Base-by-base conservation (phyloP, 306 rosid genomes). In the Rosa rugosa region DNA sequence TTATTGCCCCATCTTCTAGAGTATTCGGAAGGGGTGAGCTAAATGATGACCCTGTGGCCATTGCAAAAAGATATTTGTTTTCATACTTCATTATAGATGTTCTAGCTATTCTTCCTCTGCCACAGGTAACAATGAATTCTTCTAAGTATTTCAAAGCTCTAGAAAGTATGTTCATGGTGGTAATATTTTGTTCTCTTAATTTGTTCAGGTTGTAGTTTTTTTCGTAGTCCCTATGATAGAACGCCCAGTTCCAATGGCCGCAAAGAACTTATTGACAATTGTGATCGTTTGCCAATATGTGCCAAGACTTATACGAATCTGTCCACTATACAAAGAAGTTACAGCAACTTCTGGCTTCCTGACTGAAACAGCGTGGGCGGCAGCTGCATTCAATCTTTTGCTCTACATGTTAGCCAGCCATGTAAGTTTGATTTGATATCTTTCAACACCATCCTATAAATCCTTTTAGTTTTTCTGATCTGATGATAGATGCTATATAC, bases 401-500 rank as follows among this genome's bases (percentile, higher is more conserved):
- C 92, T 93, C 63, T 95, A 90, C 22, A 85, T 95, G 97, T 91
- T 91, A 36, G 98, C 91, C 62, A 88, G 98, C 84, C 99, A 95
- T 62, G 99, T 95, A 85, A 88, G 98, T 53, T 3, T 62, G 27
- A 25, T 64, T 17, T 34, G 62, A 42, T 46, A 47, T 65, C 11
- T 81, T 72, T 34, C 18, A 47, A 45, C 54, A 50, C 56, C 44
- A 57, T 65, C 13, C 36, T 1, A 11, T 23, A 63, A 22, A 46
- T 69, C 3, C 13, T 42, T 66, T 14, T 22, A 36, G 2, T 75
- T 54, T 79, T 31, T 83, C 46, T 81, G 71, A 78, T 69, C 60
- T 75, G 44, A 27, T 54, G 49, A 53, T 31, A 31, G 64, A 77
- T 64, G 25, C 69, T 68, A 57, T 68, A 72, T 85, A 81, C 41